Percentiles rank a stretch among this genome's conserved stretches.
Conservation (phyloP, 345 rosid species). For the Hypericum androsaemum region DNA sequence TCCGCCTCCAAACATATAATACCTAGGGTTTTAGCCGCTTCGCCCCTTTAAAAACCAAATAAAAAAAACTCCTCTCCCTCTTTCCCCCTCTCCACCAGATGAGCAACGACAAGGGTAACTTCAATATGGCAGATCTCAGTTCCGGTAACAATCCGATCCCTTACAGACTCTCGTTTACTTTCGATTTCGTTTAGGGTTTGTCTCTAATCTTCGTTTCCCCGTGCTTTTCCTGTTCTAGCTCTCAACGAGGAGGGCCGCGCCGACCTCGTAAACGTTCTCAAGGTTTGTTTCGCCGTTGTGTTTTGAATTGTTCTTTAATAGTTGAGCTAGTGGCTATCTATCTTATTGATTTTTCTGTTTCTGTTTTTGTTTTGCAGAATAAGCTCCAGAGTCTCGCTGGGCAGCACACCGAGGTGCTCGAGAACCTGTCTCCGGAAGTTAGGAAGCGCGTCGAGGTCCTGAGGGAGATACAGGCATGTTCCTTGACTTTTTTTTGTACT, state of each 20-base stretch:
- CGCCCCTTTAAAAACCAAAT: too few species aligned
- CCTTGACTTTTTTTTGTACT: neutral
- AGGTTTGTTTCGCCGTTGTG: conserved; percentile 36
- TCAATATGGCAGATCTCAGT: conserved; percentile 63
- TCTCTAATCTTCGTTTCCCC: too few species aligned
- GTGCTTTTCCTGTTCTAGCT: conserved; percentile 27
- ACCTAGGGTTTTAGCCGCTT: too few species aligned
- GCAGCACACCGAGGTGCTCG: conserved; percentile 61
- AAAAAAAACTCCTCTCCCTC: too few species aligned
- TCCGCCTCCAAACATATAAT: too few species aligned
- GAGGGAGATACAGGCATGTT: conserved; percentile 73
- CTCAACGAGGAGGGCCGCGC: conserved; percentile 64
- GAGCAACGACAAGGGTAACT: conserved; percentile 56
- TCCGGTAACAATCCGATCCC: conserved; percentile 35
- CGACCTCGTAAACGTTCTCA: conserved; percentile 68
- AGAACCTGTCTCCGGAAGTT: conserved; percentile 46
- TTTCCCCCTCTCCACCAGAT: conserved; percentile 7
- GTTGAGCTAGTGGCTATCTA: conserved; percentile 8
- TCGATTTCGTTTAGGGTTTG: neutral
- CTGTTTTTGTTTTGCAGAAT: conserved; percentile 31
- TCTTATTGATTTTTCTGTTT: neutral
- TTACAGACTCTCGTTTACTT: neutral
- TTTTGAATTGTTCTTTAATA: neutral
- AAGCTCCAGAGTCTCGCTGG: conserved; percentile 80
- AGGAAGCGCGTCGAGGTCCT: conserved; percentile 89